phyloP scores from a whole-genome alignment of 169 alveolate genomes.

The Plasmodium yoelii region DNA sequence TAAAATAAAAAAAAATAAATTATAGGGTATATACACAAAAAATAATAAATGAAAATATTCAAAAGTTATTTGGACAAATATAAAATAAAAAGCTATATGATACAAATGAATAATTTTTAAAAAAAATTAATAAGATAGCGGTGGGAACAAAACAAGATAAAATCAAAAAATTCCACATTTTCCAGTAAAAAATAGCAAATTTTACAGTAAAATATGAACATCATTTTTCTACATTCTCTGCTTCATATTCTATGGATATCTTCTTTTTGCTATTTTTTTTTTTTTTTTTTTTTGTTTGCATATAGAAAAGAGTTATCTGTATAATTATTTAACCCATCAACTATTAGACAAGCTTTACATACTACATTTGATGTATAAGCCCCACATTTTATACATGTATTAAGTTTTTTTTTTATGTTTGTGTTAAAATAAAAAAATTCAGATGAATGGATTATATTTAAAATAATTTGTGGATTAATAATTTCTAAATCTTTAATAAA shows the following conservation, averaged over 20 bases:
- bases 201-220: too few species aligned
- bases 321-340: slow-evolving; percentile 53
- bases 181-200: too few species aligned
- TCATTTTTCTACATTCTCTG: too few species aligned
- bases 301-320: slow-evolving; percentile 70
- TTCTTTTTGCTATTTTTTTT: slow-evolving; percentile 13
- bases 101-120: too few species aligned
- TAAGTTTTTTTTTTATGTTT: slow-evolving; percentile 23
- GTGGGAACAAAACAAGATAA: too few species aligned
- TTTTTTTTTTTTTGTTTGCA: slow-evolving; percentile 30
- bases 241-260: slow-evolving; percentile 41
- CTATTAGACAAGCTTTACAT: slow-evolving; percentile 70
- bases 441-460: slow-evolving; percentile 79
- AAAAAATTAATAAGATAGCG: too few species aligned
- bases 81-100: too few species aligned
- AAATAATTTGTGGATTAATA: slow-evolving; percentile 80
- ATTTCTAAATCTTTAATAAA: slow-evolving; percentile 93
- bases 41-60: too few species aligned
- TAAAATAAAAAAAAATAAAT: too few species aligned
- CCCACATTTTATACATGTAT: slow-evolving; percentile 52
- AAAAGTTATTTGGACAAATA: too few species aligned
- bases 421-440: slow-evolving; percentile 76
- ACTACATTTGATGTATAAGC: slow-evolving; percentile 61
- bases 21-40: too few species aligned
- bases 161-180: too few species aligned